Evolutionary conservation across 78 protist species (phyloP), one percentile per base, ranked within the genome.

Genomic region (Speleostelium caveatum): DNA sequence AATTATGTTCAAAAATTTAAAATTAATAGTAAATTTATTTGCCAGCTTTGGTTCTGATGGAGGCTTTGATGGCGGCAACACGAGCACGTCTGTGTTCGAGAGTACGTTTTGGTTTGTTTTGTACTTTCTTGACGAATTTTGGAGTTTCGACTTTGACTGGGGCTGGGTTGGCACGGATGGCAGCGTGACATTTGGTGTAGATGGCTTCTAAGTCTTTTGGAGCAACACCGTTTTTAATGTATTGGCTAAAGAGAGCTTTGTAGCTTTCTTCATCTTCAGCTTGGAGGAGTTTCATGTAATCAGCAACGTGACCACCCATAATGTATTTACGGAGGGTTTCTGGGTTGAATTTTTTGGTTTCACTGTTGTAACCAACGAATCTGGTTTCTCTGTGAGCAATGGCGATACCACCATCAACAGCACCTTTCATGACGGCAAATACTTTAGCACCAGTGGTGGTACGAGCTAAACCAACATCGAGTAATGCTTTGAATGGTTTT

Each of bases 351-450:
- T 87, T 73, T 86, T 87, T 80, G 58, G 75, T 49, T 75, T 95
- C 96, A 39, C 33, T 62, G 89, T 90, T 72, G 98, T 86, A 98
- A 71, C 99, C 99, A 38, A 97, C 97, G 97, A 98, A 96, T 71
- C 99, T 93, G 87, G 95, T 96, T 67, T 75, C 93, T 51, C n/a
- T 45, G 98, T 98, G 99, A 73, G 99, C 99, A 45, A 99, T 51
- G 87, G 86, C 32, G 38, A 99, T 71, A 61, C 99, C 99, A 63
- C 99, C 99, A 80, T 99, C 99, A 38, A 86, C 88, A 45, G 99
- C 99, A 62, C 99, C 99, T 97, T 92, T 92, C 72, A 92, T 26
- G 91, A 86, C 92, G 41, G 92, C 91, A 36, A 92, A 92, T 49
- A 98, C 86, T 67, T 96, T 95, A 56, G 94, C 76, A 67, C 99